Base-by-base conservation (phyloP, 805 yeast genomes). In the Metschnikowia proteae region DNA sequence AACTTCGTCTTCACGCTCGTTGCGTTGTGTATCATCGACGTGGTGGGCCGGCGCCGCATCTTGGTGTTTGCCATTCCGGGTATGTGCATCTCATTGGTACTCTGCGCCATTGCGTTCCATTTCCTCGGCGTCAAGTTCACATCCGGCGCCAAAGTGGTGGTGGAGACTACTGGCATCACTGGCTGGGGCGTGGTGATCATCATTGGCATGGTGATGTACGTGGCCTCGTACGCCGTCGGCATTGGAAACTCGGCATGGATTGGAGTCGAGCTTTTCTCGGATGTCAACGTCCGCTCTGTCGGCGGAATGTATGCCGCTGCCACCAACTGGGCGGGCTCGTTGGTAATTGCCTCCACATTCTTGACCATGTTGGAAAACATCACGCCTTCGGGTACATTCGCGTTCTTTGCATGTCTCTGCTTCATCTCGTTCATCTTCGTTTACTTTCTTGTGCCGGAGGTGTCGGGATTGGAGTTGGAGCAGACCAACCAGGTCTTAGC, bases 181-280 rank as follows among this genome's bases (percentile, higher is more conserved):
- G 83, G 89, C 2, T 91, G 97, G 97, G 96, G 97, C 22, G 80
- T 87, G 53, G 83, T 91, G 11, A 82, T 92, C 47, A 85, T 94
- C 54, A 76, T 90, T 34, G 83, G 89, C 46, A 90, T 91, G 88
- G 88, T 92, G 54, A 65, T 82, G 36, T 94, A 75, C 63, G 97
- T 91, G 40, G 97, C 96, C 3, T 82, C 85, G 46, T 92, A 91
- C 65, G 96, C 97, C 43, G 74, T 88, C 56, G 98, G 98, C 57
- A 88, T 91, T 57, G 99, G 99, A 70, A 91, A 92, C 66, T 94
- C 89, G 47, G 97, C 98, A 48, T 92, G 99, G 99, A 96, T 92
- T 64, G 97, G 94, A 64, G 86, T 92, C 49, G 99, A 92, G 69
- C 73, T 92, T 62, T 90, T 94, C 72, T 94, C 97, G 32, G 96